Evolutionary conservation across 2,329 filamentous ascomycete genomes (phyloP), one percentile per base, ranked within the genome.

Genomic region (Ophiognomonia clavigignenti-juglandacearum): DNA sequence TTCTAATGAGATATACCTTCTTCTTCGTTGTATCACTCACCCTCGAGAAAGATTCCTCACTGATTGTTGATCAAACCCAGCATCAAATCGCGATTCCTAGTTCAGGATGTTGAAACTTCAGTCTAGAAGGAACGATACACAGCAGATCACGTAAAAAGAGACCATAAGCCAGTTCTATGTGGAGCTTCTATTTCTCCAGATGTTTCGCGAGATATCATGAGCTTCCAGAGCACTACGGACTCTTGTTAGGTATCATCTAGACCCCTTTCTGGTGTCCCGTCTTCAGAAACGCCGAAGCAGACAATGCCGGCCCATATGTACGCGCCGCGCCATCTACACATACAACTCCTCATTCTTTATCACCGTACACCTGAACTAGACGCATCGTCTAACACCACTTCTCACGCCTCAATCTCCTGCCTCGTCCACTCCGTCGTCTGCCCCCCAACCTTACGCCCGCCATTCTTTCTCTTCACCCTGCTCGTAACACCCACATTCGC

Each of bases 381-480:
- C n/a, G n/a, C 34, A 36, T 4, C 34, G 9, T 20, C 16, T 9
- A 18, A 8, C 8, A 19, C 18, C 19, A 35, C 37, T 43, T 48
- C 39, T 66, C 64, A 86, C 50, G 79, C 80, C 65, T 88, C 75
- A 41, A 89, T 71, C 68, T 89, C 85, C 42, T 72, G 72, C 63
- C 86, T 77, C 54, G 80, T 85, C 85, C 85, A 88, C 10, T 70
- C 73, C 44, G 60, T 63, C 19, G 60, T 59, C n/a, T 41, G 53
- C 14, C 63, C 66, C 9, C 80, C 80, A 8, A 84, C 81, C 11
- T 79, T 61, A 22, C 80, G 67, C 0, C 81, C 81, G 8, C 91
- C 90, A 58, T 92, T 80, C 63, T 86, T 86, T 56, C 93, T 76
- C 82, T 98, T 98, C 31, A 98, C 91, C 47, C 93, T 80, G 68